Percentiles rank a stretch among this genome's conserved stretches.
phyloP scores from a whole-genome alignment of 108 stramenopile species.

The Cylindrotheca fusiformis region DNA sequence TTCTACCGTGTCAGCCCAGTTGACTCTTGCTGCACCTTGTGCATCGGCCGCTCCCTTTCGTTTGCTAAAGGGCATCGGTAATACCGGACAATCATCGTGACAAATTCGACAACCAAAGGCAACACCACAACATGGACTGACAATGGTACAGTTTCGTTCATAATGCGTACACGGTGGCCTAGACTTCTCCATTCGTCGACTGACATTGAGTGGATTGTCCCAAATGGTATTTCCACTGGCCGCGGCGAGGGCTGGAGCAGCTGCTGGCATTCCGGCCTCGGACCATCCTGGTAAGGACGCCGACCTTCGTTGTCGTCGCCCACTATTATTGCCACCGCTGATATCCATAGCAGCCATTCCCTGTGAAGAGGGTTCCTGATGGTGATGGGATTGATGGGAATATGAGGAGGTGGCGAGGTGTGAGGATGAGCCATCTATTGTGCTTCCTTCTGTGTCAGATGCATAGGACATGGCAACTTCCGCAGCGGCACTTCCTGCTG shows the following conservation, averaged over 20 bases:
- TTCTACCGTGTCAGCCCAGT: conserved; percentile 17
- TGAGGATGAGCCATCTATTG: not conserved
- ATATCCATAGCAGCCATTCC: not conserved
- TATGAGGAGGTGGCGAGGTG: not conserved
- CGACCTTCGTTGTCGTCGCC: conserved; percentile 7
- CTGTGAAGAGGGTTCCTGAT: conserved; percentile 1
- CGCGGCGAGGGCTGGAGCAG: conserved; percentile 15
- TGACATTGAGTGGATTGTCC: conserved; percentile 21
- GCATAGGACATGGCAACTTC: conserved; percentile 16
- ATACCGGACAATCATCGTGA: conserved; percentile 69
- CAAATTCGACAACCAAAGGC: conserved; percentile 86
- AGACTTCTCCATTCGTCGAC: conserved; percentile 32
- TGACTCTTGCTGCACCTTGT: conserved; percentile 1
- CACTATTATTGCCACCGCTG: not conserved
- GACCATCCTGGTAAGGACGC: conserved; percentile 20
- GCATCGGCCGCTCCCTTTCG: conserved; percentile 6
- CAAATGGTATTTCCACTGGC: conserved; percentile 9
- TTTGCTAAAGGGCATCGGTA: conserved; percentile 33
- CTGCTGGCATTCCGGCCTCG: conserved; percentile 8
- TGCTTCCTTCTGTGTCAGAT: conserved; percentile 14
- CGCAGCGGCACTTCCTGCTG: conserved; percentile 12
- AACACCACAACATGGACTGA: conserved; percentile 76
- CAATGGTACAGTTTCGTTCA: conserved; percentile 74
- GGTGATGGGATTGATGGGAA: not conserved
- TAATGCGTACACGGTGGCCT: conserved; percentile 72